Evolutionary conservation across 768 basidiomycete species (phyloP), one percentile per base, ranked within the genome.

Genomic region (Lactifluus pinguis): DNA sequence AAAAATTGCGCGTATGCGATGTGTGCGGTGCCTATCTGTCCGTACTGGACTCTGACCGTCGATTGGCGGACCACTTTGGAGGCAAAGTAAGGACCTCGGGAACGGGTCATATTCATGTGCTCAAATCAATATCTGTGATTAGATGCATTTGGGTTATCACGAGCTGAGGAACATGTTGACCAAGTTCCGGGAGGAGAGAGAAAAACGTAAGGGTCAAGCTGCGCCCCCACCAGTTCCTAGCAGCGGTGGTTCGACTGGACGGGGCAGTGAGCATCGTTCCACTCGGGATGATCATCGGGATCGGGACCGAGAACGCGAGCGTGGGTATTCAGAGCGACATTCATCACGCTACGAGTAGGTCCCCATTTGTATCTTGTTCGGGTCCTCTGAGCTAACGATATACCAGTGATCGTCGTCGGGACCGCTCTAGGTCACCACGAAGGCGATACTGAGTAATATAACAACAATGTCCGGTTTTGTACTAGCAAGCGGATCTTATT

Each of bases 71-170:
- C 78, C 97, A 99, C 74, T 99, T 99, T 78, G 97, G 97, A 75
- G 97, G 97, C 69, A 99, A 99, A 79, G 95, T 92, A 69, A 73
- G 87, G 74, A 14, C 29, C 41, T 11, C 17, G 14, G 10, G 30
- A 29, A 49, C 32, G 15, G 34, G 30, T 42, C 41, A 38, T 36
- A 11, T 53, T 42, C 42, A n/a, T 13, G 9, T 29, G 6, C 48
- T 39, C 30, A 41, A 34, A 34, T 4, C 5, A 34, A 34, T 39
- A 19, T n/a, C 51, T 60, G 9, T 36, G 49, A 9, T 50, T 72
- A 98, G 97, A 95, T 99, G 92, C 97, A 98, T 79, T 75, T 98
- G 69, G 97, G 97, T 10, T 99, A 99, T 76, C 94, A 98, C 73
- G 95, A 98, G 75, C 80, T 99, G 63, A 91, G 97, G 59, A 91